These are phyloP conservation scores for Platanus orientalis DNA, from an alignment of 164 flowering plant genomes.

Conservation along the genomic window DNA sequence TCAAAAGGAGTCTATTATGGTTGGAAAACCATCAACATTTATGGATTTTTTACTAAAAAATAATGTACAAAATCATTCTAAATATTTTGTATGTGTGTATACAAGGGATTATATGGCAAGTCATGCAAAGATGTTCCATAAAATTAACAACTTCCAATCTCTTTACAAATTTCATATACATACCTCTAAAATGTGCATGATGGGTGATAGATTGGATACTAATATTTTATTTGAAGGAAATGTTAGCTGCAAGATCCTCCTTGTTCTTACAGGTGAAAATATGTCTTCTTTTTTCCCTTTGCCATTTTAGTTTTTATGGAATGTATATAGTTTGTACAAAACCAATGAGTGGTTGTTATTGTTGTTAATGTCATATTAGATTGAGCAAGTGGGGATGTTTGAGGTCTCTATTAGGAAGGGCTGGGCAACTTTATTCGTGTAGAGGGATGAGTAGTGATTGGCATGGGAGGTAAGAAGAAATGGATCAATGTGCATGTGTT, in stretches of 20 bases:
- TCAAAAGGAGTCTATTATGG: constrained; percentile 83
- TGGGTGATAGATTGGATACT: constrained; percentile 91
- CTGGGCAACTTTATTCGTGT: too few species aligned
- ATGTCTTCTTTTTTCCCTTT: background rate
- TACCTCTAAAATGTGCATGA: constrained; percentile 93
- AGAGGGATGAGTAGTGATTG: too few species aligned
- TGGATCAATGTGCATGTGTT: too few species aligned
- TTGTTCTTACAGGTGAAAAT: constrained; percentile 69
- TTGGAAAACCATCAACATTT: constrained; percentile 91
- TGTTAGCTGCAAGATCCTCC: constrained; percentile 90
- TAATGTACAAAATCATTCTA: constrained; percentile 30
- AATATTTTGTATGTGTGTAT: background rate
- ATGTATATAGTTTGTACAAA: background rate
- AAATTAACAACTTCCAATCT: background rate
- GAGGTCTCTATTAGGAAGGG: too few species aligned
- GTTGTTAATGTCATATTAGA: too few species aligned
- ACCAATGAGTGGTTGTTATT: too few species aligned
- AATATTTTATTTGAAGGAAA: constrained; percentile 83
- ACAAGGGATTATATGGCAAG: background rate
- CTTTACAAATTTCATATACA: constrained; percentile 51
- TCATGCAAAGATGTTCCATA: background rate
- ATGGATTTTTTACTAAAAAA: constrained; percentile 72
- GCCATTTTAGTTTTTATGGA: background rate
- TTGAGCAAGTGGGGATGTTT: too few species aligned
- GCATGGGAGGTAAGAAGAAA: too few species aligned